A percentile compares a stretch with the other conserved stretches of the same genome.
Conservation (phyloP, 2,329 filamentous ascomycete genomes). For the Talaromyces sp. region DNA sequence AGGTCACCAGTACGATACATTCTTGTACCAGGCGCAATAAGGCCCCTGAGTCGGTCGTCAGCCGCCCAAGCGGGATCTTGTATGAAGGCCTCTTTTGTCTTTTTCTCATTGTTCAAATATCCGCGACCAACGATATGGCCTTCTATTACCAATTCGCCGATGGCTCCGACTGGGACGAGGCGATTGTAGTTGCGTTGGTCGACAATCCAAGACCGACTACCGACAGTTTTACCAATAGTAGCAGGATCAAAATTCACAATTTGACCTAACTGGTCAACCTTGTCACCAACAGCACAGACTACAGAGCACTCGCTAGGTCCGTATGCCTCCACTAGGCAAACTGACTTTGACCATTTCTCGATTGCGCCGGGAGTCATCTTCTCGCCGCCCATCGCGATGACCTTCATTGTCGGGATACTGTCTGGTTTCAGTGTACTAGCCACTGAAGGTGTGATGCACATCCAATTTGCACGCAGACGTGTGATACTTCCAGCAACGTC, state of each 20-base stretch:
- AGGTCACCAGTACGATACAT: conserved; percentile 35
- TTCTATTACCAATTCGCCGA: conserved; percentile 46
- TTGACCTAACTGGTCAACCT: conserved; percentile 27
- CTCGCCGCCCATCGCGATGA: conserved; percentile 43
- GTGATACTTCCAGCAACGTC: conserved; percentile 43
- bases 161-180: conserved; percentile 40
- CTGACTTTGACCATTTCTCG: conserved; percentile 39
- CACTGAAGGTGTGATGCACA: conserved; percentile 57
- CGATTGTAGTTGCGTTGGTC: conserved; percentile 37
- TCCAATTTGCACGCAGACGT: conserved; percentile 43
- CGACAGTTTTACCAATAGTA: conserved; percentile 32
- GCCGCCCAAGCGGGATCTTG: conserved; percentile 29
- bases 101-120: conserved; percentile 37
- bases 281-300: conserved; percentile 29
- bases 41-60: conserved; percentile 17
- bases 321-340: conserved; percentile 44
- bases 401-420: conserved; percentile 42
- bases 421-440: conserved; percentile 44
- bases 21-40: conserved; percentile 12
- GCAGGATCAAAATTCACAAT: conserved; percentile 26
- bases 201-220: conserved; percentile 39
- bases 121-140: conserved; percentile 43
- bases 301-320: conserved; percentile 39
- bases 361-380: conserved; percentile 40
- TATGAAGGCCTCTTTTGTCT: conserved; percentile 33